Evolutionary conservation across 1,284 basidiomycete species (phyloP).

Genomic region (Pyrrhoderma lamaoense): DNA sequence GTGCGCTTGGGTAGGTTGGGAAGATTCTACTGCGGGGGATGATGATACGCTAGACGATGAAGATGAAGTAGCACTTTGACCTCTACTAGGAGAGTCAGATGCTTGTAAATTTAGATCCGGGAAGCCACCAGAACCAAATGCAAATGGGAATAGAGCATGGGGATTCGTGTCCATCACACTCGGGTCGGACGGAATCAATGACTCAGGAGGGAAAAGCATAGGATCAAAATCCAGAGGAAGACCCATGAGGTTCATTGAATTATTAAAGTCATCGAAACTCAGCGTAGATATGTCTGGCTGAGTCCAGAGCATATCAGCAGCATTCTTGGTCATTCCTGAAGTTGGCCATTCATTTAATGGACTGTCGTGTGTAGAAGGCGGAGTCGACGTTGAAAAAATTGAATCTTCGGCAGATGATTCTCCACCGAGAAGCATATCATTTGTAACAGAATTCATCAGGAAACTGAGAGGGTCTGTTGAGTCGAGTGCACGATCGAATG

Average conservation of each 20-base stretch:
- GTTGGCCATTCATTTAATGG: conserved; percentile 4
- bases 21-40: not conserved
- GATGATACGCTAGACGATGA: not conserved
- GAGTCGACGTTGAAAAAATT: conserved; percentile 4
- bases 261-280: conserved; percentile 4
- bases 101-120: not conserved
- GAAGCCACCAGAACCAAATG: no score
- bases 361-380: conserved; percentile 15
- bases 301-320: not conserved
- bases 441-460: conserved; percentile 6
- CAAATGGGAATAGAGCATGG: not conserved
- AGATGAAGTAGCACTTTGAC: conserved; percentile 3
- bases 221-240: conserved; percentile 4
- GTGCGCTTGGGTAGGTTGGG: not conserved
- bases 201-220: conserved; percentile 3
- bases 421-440: not conserved
- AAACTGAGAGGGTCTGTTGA: conserved; percentile 12
- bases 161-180: not conserved
- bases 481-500: conserved; percentile 10
- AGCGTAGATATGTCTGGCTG: conserved; percentile 9
- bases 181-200: conserved; percentile 1
- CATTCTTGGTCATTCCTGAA: not conserved
- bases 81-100: not conserved
- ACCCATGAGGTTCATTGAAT: not conserved
- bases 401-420: conserved; percentile 17